These are phyloP conservation scores for Polyporus arcularius DNA, from an alignment of 768 basidiomycete genomes.

Conservation along the genomic window DNA sequence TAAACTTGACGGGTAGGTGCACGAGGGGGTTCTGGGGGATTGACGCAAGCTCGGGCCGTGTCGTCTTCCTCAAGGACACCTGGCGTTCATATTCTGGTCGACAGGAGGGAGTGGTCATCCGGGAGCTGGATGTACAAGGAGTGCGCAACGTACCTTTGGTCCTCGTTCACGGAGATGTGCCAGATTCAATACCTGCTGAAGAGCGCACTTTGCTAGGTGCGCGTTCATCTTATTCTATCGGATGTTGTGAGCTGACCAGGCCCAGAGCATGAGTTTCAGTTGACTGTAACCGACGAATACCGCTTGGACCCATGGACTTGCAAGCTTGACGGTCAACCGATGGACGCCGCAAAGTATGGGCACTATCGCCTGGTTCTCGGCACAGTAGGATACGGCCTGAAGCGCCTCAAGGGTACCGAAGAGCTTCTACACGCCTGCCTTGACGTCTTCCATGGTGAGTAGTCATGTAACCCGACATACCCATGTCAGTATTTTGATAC, in stretches of 20 bases:
- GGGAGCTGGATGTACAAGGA: not conserved
- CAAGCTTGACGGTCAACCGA: not conserved
- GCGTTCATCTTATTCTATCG: not conserved
- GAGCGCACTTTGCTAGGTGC: not conserved
- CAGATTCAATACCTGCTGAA: too few species aligned
- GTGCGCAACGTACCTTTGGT: not conserved
- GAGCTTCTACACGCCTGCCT: slow-evolving; percentile 2
- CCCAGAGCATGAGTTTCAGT: not conserved
- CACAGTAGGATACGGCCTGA: slow-evolving; percentile 4
- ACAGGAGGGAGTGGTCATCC: not conserved
- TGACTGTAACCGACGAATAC: not conserved
- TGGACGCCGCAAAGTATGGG: not conserved
- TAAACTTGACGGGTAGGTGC: not conserved
- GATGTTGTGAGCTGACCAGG: not conserved
- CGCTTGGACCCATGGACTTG: not conserved
- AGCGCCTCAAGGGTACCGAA: slow-evolving; percentile 1
- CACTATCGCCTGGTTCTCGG: slow-evolving; percentile 11
- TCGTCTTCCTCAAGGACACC: slow-evolving; percentile 14
- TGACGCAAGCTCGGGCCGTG: not conserved
- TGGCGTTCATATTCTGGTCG: not conserved
- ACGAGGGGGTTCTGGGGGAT: slow-evolving; percentile 13
- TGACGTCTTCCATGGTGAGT: not conserved
- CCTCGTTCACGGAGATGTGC: not conserved
- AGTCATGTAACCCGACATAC: too few species aligned
- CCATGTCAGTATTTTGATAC: too few species aligned